Base-by-base conservation (phyloP, 495 filamentous ascomycete genomes). In the Tuber calosporum region DNA sequence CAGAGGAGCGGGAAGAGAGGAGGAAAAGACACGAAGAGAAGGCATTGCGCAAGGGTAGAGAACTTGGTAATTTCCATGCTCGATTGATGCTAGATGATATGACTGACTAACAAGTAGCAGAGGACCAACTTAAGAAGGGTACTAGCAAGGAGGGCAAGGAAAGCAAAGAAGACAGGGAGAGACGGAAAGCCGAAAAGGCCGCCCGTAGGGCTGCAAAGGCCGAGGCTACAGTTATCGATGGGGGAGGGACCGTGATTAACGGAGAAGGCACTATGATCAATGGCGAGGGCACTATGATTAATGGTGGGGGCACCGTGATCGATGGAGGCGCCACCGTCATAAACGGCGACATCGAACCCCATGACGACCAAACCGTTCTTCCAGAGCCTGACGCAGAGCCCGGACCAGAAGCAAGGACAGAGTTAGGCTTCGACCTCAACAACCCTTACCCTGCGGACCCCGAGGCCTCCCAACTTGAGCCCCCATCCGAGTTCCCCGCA, bases 31-130 rank as follows among this genome's bases (percentile, higher is more conserved):
- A 86, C 42, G 83, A 87, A 40, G 81, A 87, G 69, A 78, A 84
- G 66, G 82, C 85, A 22, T 79, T 87, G 38, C 85, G 85, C 13
- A 87, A 90, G 76, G 89, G 89, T 0, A 89, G 91, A 87, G 90
- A 91, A 79, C 90, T 89, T 26, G 90, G 72, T 73, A 73, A 39
- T 36, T 69, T 43, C 15, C 34, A 26, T 20, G 0, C 67, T 41
- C 20, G 13, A 62, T 26, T 38, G 6, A 45, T 30, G 17, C 17
- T 68, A 41, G 0, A 38, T 40, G 17, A n/a, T 48, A 41, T 11
- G 9, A 9, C 19, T 8, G 26, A 39, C 72, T 73, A 69, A 73
- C 66, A 69, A 22, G 69, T 5, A 6, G 5, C 42, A 73, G 72
- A 73, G 70, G 68, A 77, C 20, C 75, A 77, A 30, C 70, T 78